Conservation (phyloP, 2,329 filamentous ascomycete species). For the Ophiostoma sp. region DNA sequence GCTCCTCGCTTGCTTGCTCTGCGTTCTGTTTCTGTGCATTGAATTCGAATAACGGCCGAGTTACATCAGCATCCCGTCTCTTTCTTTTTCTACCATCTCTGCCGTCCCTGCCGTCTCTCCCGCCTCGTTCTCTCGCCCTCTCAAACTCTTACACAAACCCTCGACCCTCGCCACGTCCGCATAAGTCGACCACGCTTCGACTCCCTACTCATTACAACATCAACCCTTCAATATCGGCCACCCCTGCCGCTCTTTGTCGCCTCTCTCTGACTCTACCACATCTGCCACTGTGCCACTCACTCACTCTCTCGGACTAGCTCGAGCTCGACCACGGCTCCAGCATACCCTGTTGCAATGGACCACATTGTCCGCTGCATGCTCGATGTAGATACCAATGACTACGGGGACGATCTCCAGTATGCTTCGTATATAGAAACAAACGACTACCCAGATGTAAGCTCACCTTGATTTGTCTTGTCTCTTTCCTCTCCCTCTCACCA, state of each 20-base stretch:
- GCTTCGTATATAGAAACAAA: conserved; percentile 49
- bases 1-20: not conserved
- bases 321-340: too few species aligned
- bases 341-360: conserved; percentile 42
- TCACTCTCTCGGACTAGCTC: not conserved
- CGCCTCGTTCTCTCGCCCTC: not conserved
- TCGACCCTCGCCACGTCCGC: not conserved
- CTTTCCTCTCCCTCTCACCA: not conserved
- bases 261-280: not conserved
- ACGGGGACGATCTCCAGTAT: conserved; percentile 21
- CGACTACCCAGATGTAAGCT: conserved; percentile 36
- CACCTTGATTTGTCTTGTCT: conserved; percentile 22
- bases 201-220: not conserved
- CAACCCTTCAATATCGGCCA: conserved; percentile 1
- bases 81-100: not conserved
- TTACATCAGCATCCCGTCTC: not conserved
- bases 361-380: conserved; percentile 58
- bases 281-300: not conserved
- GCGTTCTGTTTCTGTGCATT: not conserved
- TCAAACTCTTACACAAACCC: not conserved
- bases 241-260: not conserved
- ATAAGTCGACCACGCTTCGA: not conserved
- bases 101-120: not conserved
- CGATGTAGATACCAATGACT: conserved; percentile 27
- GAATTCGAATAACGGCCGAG: too few species aligned